phyloP scores from a whole-genome alignment of 2,329 filamentous ascomycete species.

The Dactylellina drechsleri region DNA sequence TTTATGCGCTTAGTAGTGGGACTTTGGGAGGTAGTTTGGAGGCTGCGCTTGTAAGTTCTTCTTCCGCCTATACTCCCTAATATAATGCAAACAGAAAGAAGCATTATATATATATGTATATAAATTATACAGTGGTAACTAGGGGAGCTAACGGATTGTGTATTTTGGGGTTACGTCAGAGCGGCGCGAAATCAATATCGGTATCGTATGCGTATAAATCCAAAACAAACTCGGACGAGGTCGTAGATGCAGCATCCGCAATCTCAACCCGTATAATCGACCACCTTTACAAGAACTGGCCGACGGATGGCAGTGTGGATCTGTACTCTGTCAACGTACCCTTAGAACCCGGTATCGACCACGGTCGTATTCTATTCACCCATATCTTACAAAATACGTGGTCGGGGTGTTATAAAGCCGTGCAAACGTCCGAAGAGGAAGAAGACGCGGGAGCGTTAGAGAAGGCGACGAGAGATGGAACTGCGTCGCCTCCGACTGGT shows the following conservation, averaged over 20 bases:
- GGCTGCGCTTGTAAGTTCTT: constrained; percentile 28
- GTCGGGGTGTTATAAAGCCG: constrained; percentile 81
- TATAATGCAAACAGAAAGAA: not conserved
- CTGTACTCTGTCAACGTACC: constrained; percentile 94
- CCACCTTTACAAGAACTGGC: constrained; percentile 80
- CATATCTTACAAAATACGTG: constrained; percentile 91
- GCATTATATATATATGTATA: not conserved
- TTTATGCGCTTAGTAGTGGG: constrained; percentile 80
- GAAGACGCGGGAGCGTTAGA: constrained; percentile 75
- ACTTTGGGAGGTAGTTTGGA: constrained; percentile 60
- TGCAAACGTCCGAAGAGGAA: constrained; percentile 72
- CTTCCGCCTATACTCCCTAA: not conserved
- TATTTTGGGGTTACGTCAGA: constrained; percentile 60
- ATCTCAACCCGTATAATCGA: constrained; percentile 82
- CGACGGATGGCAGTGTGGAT: constrained; percentile 73
- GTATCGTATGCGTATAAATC: constrained; percentile 91
- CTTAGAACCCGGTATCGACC: constrained; percentile 77
- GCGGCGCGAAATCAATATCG: constrained; percentile 77
- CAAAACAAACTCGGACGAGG: constrained; percentile 80
- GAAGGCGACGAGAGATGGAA: constrained; percentile 76
- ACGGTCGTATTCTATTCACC: constrained; percentile 79
- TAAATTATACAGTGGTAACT: not conserved
- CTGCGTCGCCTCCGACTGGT: constrained; percentile 61
- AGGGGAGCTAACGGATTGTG: not conserved
- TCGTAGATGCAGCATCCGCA: constrained; percentile 80